Evolutionary conservation across 768 basidiomycete genomes (phyloP), one percentile per base, ranked within the genome.

Genomic region (Leccinum barrowsii): DNA sequence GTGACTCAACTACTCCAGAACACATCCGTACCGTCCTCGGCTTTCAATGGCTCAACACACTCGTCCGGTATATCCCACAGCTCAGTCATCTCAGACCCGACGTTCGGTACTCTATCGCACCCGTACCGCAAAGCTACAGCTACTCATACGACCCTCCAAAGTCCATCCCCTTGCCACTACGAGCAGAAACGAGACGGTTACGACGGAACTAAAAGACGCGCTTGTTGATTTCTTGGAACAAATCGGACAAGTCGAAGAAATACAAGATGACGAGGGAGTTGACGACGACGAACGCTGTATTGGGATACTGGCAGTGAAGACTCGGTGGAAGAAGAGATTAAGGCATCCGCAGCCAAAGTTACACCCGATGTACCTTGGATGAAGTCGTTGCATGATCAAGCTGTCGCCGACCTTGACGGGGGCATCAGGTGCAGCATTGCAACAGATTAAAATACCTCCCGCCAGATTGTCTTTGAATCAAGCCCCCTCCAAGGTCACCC

Each of bases 331-430:
- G 50, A 54, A 34, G 50, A 48, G 40, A 40, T n/a, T 26, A 13
- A 4, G 17, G 21, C 37, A 32, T 37, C 35, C 19, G 1, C 7
- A 44, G 35, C 7, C 15, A 37, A 52, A 37, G 1, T 3, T 7
- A 5, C 10, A 0, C 2, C 30, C 0, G 58, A 59, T 28, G 49
- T 46, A 7, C 44, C 51, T 24, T 26, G 7, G 55, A 86, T 86
- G 82, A 71, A 77, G 32, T 73, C 65, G 12, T 64, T 89, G 56
- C 84, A 85, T 53, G 72, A 76, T 53, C 82, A 84, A 47, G 86
- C 87, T 10, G 80, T 22, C 22, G 22, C 22, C 79, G 40, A 86
- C 85, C 1, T 66, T 89, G 57, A 85, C 84, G 0, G 87, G 87
- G 0, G 85, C 86, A 5, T 77, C 76, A 0, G 88, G 87, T 1